These are phyloP conservation scores for Parascedosporium putredinis DNA, from an alignment of 2,329 filamentous ascomycete species.

Conservation along the genomic window DNA sequence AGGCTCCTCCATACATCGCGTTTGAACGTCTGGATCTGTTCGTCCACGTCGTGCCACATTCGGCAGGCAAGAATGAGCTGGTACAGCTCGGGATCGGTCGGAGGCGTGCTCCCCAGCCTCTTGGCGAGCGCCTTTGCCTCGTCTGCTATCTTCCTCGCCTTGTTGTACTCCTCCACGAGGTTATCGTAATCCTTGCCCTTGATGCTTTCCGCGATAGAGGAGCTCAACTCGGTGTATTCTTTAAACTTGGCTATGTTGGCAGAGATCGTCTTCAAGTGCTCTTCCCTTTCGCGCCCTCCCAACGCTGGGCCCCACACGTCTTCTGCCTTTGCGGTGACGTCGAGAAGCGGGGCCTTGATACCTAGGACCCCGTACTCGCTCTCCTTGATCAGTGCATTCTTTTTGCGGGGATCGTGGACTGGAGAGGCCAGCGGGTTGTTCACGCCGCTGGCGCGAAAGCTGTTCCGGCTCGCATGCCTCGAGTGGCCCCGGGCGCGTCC, in stretches of 20 bases:
- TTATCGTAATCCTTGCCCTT: conserved; percentile 84
- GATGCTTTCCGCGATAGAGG: conserved; percentile 70
- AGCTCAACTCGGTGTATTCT: conserved; percentile 71
- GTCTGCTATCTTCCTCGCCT: conserved; percentile 71
- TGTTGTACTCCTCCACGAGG: conserved; percentile 75
- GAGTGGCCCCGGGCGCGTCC: conserved; percentile 43
- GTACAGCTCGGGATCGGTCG: conserved; percentile 72
- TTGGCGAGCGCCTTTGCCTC: conserved; percentile 63
- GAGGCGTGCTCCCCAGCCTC: conserved; percentile 33
- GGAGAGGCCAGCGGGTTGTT: conserved; percentile 27
- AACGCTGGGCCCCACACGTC: conserved; percentile 95
- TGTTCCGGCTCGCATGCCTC: conserved; percentile 56
- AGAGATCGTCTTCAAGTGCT: conserved; percentile 69
- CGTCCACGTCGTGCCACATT: conserved; percentile 91
- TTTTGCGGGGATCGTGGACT: conserved; percentile 52
- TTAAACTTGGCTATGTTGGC: conserved; percentile 68
- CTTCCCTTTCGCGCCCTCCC: conserved; percentile 83
- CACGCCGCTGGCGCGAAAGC: conserved; percentile 43
- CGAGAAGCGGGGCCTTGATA: conserved; percentile 78
- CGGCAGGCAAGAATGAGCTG: conserved; percentile 79
- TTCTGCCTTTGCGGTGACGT: conserved; percentile 87
- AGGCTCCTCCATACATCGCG: conserved; percentile 79
- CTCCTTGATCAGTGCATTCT: conserved; percentile 86
- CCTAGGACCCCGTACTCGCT: conserved; percentile 82
- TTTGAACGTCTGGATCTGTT: conserved; percentile 80